Base-by-base conservation (phyloP, 768 basidiomycete genomes). In the Tricholoma bakamatsutake region DNA sequence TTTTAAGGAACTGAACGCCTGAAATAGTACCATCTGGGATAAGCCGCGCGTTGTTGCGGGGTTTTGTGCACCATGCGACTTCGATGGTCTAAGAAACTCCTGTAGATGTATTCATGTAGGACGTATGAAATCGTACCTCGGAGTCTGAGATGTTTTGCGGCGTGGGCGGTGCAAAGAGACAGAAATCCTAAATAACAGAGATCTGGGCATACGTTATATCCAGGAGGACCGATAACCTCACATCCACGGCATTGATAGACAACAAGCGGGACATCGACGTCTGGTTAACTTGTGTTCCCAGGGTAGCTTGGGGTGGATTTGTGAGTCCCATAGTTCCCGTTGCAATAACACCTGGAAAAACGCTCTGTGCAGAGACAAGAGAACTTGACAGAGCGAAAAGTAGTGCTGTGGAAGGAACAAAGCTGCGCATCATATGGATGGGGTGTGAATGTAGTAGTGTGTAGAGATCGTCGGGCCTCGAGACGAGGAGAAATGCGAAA, bases 41-140 rank as follows among this genome's bases (percentile, higher is more conserved):
- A 12, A 77, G 62, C 28, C 77, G 71, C 4, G 76, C 76, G 37
- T 76, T 72, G 61, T 78, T 78, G 45, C 76, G 69, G 7, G 67
- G 70, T 57, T 74, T 59, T 3, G 73, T 74, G 54, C 77, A 78
- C 76, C 76, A 78, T 4, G 77, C 77, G 11, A 78, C 75, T 57
- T 76, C 75, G 54, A 67, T 63, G 0, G 71, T 73, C 73, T 78
- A 56, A 21, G 50, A 50, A 57, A 15, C 48, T 30, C 3, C 12
- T 54, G 27, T 34, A 31, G 13, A 42, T 37, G 37, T 10, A 9
- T 43, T 24, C 34, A 35, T 31, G 35, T 50, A 7, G 10, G 7
- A 40, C 24, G 39, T 49, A 30, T 17, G 4, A n/a, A 10, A 4
- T 56, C 64, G 21, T 50, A 71, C 74, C 68, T 77, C 76, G 0